Base-by-base conservation (phyloP, 148 eudicot species). In the Chenopodium suecicum region DNA sequence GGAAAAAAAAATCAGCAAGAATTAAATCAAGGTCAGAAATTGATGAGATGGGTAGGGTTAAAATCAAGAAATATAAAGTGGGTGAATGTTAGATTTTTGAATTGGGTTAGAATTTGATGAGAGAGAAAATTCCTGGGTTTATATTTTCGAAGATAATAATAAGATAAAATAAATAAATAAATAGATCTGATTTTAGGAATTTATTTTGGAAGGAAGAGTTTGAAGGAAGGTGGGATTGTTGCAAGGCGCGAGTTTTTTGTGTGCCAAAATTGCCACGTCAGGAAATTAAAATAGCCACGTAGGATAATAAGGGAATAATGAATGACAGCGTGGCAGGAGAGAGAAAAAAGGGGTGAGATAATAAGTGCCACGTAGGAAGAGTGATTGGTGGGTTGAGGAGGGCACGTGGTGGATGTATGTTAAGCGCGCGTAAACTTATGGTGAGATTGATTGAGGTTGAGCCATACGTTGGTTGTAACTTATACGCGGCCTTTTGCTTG, bases 401-500 rank as follows among this genome's bases (percentile, higher is more conserved):
- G 76, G 79, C 82, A 84, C 86, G 86, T 79, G 86, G 44, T 56
- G 19, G 4, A 23, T n/a, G 13, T 17, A 31, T 11, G 80, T 27
- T 20, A 1, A 17, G 82, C 82, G 70, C 44, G 41, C 23, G 82
- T 19, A 3, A 7, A 2, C 50, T 25, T 54, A 66, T 75, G 58
- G 22, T 3, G 19, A 4, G 22, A 17, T 23, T 20, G 4, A 37
- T 10, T 37, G 11, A 0, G n/a, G 5, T 16, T 23, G 2, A 1
- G 23, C 77, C 63, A 60, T n/a, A 17, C 17, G 34, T 69, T 50
- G 1, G 13, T n/a, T 13, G 16, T 34, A 10, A 4, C 31, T 66
- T 29, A 32, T 65, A 84, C 78, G 86, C 86, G 83, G 86, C 80
- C 23, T 60, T 27, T 80, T 80, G 80, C 23, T 79, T 44, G 76